Percentiles rank a stretch among this genome's conserved stretches.
These are phyloP conservation scores for Boletellus sp. DNA, from an alignment of 1,284 basidiomycete species.

Conservation along the genomic window DNA sequence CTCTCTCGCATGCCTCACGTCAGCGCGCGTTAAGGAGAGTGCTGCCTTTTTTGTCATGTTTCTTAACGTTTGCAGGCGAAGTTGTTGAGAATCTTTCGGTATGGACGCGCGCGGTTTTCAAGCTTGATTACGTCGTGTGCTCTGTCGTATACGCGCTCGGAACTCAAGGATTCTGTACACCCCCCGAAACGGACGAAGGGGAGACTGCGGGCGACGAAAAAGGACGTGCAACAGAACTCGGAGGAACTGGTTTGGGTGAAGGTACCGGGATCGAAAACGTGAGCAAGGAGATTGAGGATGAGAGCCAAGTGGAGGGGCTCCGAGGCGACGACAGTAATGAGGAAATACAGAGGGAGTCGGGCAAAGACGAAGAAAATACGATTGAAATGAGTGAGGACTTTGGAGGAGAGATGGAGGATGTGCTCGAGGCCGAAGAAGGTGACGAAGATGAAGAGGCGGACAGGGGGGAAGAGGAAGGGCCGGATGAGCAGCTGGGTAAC, in stretches of 20 bases:
- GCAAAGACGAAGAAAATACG: conserved; percentile 63
- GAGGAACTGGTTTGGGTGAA: conserved; percentile 83
- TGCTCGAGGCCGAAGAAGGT: conserved; percentile 56
- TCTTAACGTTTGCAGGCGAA: conserved; percentile 49
- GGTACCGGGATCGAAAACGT: conserved; percentile 84
- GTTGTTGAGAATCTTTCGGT: conserved; percentile 53
- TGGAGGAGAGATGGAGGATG: conserved; percentile 81
- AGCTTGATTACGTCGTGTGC: conserved; percentile 78
- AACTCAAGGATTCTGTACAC: conserved; percentile 90
- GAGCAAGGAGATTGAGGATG: conserved; percentile 91
- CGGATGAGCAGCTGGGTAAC: conserved; percentile 83
- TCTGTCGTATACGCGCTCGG: conserved; percentile 74
- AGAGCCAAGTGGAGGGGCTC: conserved; percentile 94
- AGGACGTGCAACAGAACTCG: conserved; percentile 37
- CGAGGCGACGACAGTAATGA: conserved; percentile 61
- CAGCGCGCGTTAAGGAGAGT: conserved; percentile 38
- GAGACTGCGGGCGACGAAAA: conserved; percentile 51
- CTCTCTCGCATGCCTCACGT: conserved; percentile 29
- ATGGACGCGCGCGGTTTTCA: conserved; percentile 82
- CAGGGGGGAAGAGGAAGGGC: conserved; percentile 57
- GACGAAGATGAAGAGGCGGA: conserved; percentile 50
- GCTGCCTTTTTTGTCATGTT: conserved; percentile 65
- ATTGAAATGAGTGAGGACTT: conserved; percentile 77
- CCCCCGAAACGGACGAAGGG: conserved; percentile 63
- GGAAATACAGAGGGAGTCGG: conserved; percentile 46